A percentile compares a stretch with the other conserved stretches of the same genome.
Evolutionary conservation across 106 monocot genomes (phyloP).

Genomic region (Phalaenopsis aphrodite): DNA sequence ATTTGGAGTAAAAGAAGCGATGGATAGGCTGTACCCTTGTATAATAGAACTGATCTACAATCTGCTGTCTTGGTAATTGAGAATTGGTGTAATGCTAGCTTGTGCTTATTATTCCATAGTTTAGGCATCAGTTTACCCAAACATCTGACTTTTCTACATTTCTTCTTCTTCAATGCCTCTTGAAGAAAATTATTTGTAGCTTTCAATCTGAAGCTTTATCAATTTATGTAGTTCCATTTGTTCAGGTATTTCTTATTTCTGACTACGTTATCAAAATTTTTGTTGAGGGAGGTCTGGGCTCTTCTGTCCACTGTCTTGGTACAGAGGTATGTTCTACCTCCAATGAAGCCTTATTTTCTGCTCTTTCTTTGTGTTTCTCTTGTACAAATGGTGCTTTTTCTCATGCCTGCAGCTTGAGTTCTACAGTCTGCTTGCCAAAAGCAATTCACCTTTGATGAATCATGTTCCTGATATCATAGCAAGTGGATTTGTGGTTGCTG

Average conservation of each 20-base stretch:
- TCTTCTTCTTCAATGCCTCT: not conserved
- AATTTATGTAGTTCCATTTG: conserved; percentile 5
- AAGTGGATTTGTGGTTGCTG: conserved; percentile 62
- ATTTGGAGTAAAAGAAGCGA: not conserved
- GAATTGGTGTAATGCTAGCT: not conserved
- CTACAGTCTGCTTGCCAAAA: conserved; percentile 56
- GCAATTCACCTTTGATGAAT: conserved; percentile 41
- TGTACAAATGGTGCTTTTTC: conserved; percentile 1
- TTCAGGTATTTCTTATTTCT: conserved; percentile 84
- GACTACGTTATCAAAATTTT: conserved; percentile 76
- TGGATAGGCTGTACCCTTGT: not conserved
- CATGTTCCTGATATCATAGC: conserved; percentile 72
- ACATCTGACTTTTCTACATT: not conserved
- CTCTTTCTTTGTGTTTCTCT: conserved; percentile 1
- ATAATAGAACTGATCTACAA: not conserved
- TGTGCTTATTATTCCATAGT: not conserved
- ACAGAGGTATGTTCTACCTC: conserved; percentile 57
- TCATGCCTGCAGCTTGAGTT: conserved; percentile 70
- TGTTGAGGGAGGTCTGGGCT: conserved; percentile 71
- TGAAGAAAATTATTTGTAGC: not conserved
- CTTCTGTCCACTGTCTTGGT: conserved; percentile 57
- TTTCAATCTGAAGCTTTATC: not conserved
- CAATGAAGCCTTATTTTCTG: conserved; percentile 3
- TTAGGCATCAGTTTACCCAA: not conserved
- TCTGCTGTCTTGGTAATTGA: not conserved